These are phyloP conservation scores for Aurantiochytrium sp. DNA, from an alignment of 108 stramenopile genomes.

Conservation along the genomic window DNA sequence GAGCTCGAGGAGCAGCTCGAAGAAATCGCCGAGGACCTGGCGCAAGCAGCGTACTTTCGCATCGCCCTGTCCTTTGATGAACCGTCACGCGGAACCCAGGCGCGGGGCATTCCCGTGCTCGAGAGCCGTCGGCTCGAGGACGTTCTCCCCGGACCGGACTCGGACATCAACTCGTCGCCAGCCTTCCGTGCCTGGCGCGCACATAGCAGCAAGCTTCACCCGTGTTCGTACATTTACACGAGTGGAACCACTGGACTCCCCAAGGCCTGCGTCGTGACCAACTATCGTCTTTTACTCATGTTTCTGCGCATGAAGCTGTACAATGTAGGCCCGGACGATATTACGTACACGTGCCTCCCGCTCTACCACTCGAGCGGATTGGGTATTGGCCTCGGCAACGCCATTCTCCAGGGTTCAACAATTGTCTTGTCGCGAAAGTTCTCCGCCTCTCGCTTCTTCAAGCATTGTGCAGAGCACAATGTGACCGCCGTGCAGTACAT, in stretches of 20 bases:
- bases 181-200: not conserved
- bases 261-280: slow-evolving; percentile 39
- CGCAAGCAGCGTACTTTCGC: not conserved
- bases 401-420: not conserved
- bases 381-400: slow-evolving; percentile 25
- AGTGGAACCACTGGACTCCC: slow-evolving; percentile 48
- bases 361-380: slow-evolving; percentile 51
- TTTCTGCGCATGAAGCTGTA: slow-evolving; percentile 1
- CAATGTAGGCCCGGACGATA: slow-evolving; percentile 20
- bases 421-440: slow-evolving; percentile 41
- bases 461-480: slow-evolving; percentile 22
- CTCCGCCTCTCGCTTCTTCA: slow-evolving; percentile 29
- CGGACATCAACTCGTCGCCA: not conserved
- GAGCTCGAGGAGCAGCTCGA: not conserved
- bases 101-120: not conserved
- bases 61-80: not conserved
- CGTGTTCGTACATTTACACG: slow-evolving; percentile 21
- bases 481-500: slow-evolving; percentile 50
- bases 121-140: not conserved
- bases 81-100: not conserved
- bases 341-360: slow-evolving; percentile 43
- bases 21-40: not conserved
- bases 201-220: not conserved
- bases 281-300: not conserved
- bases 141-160: not conserved